Percentiles rank a stretch among this genome's conserved stretches.
Conservation (phyloP, 1,284 basidiomycete species). For the Rhodotorula sp. region DNA sequence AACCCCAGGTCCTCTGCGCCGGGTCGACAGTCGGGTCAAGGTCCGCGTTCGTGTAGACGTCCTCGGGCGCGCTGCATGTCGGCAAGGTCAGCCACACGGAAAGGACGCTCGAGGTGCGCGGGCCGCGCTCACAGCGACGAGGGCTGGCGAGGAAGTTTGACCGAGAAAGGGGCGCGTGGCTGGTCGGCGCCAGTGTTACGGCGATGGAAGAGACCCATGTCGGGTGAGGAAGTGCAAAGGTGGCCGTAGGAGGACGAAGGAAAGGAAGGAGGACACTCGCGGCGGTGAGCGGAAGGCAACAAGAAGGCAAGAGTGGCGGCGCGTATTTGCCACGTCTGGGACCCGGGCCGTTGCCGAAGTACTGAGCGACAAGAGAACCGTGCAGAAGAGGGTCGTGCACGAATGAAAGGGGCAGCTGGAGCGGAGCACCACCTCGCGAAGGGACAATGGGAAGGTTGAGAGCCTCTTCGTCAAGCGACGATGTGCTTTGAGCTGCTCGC, state of each 20-base stretch:
- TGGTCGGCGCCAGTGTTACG: not conserved
- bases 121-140: slow-evolving; percentile 20
- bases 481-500: too few species aligned
- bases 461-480: too few species aligned
- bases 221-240: not conserved
- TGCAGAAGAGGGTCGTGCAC: too few species aligned
- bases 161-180: slow-evolving; percentile 1
- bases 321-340: too few species aligned
- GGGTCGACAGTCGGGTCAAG: slow-evolving; percentile 22
- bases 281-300: too few species aligned
- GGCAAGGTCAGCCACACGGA: not conserved
- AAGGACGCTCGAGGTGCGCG: too few species aligned
- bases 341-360: too few species aligned
- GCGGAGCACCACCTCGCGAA: too few species aligned
- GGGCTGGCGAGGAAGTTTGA: slow-evolving; percentile 19
- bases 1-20: slow-evolving; percentile 25
- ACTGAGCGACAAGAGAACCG: too few species aligned
- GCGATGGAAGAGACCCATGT: slow-evolving; percentile 22
- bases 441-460: too few species aligned
- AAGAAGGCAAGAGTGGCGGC: not conserved
- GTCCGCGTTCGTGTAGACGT: slow-evolving; percentile 31
- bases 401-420: too few species aligned
- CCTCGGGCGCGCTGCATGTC: slow-evolving; percentile 17
- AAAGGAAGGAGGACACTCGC: not conserved
- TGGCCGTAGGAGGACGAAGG: not conserved